These are phyloP conservation scores for Amaranthus tricolor DNA, from an alignment of 179 eudicot genomes.

Conservation along the genomic window DNA sequence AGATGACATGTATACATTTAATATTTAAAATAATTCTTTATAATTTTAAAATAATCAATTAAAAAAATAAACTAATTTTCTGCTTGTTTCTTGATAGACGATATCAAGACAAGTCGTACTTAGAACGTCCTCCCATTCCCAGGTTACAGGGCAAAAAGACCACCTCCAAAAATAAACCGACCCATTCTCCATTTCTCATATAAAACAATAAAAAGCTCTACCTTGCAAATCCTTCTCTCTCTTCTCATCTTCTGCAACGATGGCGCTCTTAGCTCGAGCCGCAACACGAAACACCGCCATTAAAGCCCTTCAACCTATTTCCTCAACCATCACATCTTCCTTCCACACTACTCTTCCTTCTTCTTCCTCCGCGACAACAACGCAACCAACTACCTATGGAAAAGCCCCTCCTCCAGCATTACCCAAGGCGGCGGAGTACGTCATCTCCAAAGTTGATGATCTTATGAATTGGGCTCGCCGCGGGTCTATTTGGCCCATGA, in stretches of 20 bases:
- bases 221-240: neutral
- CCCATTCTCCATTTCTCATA: neutral
- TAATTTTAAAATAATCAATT: too few relatives aligned
- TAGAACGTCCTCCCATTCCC: neutral
- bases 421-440: constrained; percentile 83
- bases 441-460: constrained; percentile 89
- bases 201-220: neutral
- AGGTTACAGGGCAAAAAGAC: neutral
- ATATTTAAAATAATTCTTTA: too few relatives aligned
- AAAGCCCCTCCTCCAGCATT: constrained; percentile 58
- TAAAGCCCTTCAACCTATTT: constrained; percentile 1
- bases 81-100: too few relatives aligned
- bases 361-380: constrained; percentile 32
- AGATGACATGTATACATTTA: too few relatives aligned
- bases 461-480: constrained; percentile 93
- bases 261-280: constrained; percentile 43
- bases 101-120: too few relatives aligned
- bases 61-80: too few relatives aligned
- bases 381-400: constrained; percentile 55
- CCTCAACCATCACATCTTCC: constrained; percentile 25
- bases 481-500: constrained; percentile 99
- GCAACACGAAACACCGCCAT: constrained; percentile 31
- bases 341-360: constrained; percentile 61
- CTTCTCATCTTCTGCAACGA: constrained; percentile 7
- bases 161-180: too few relatives aligned